Base-by-base conservation (phyloP, 306 rosid species). In the Quercus gilva region DNA sequence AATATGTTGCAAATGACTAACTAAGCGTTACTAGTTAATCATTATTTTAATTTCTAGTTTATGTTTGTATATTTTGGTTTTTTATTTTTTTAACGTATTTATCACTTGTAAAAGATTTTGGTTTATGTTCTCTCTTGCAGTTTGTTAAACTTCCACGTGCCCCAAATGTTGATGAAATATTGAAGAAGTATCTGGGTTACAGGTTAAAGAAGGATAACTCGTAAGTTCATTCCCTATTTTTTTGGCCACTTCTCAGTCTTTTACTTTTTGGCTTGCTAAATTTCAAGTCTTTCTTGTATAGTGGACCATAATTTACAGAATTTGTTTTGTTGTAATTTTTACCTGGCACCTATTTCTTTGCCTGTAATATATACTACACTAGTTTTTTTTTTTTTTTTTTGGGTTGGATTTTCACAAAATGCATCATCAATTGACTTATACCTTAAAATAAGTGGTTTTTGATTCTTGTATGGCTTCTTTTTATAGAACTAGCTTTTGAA, bases 61-160 rank as follows among this genome's bases (percentile, higher is more conserved):
- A 28, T 18, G 1, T 10, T 64, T n/a, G 17, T n/a, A 18, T 64
- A 15, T 17, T 15, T 29, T 13, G 23, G 70, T 28, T 64, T 64
- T 11, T 63, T 12, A 28, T 26, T 14, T 64, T 35, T 65, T 13
- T 35, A 12, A 67, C 19, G 4, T 35, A 33, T 67, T 67, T 19
- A 9, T 67, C 10, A 28, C 49, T 53, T 78, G 55, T 78, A 77
- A 23, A 53, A 71, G 83, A 21, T 64, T 26, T 78, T 57, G 52
- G 18, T 83, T 17, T 56, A 61, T 79, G 57, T 84, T 71, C 55
- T 58, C 25, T 63, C 49, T 76, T 88, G 90, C 97, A 92, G 99
- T 95, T 91, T 56, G 95, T 92, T 61, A 94, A 90, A 84, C 97
- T 94, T 82, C 99, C 99, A 20, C 94, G 99, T 4, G 73, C 81